These are phyloP conservation scores for Pseudogymnoascus sp. DNA, from an alignment of 2,329 filamentous ascomycete species.

Conservation along the genomic window DNA sequence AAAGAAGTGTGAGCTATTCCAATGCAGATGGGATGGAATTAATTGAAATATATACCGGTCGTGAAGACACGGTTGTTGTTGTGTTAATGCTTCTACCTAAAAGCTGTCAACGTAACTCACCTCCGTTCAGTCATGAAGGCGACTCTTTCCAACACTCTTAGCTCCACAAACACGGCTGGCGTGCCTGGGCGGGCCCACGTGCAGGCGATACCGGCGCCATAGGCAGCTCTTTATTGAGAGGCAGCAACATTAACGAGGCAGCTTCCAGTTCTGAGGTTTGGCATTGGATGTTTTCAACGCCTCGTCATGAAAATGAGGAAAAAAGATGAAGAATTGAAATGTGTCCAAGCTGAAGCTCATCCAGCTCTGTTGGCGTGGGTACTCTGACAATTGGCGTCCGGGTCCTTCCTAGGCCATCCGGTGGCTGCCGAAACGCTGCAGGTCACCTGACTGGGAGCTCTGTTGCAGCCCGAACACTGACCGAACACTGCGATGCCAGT, in stretches of 20 bases:
- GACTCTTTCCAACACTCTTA: background rate
- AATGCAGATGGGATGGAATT: background rate
- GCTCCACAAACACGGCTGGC: background rate
- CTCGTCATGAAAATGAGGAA: background rate
- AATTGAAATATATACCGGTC: background rate
- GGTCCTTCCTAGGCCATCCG: background rate
- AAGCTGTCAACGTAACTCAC: background rate
- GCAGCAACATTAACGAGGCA: conserved; percentile 4
- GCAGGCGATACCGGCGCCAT: background rate
- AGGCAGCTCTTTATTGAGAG: conserved; percentile 3
- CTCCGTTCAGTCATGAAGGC: background rate
- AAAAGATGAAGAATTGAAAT: background rate
- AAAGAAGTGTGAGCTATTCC: background rate
- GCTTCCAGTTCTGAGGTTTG: background rate
- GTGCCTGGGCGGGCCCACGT: conserved; percentile 2
- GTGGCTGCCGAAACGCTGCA: background rate
- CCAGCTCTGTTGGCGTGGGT: background rate
- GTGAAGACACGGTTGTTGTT: conserved; percentile 8
- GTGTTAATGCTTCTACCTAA: conserved; percentile 6
- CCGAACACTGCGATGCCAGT: background rate
- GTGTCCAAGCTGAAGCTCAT: background rate
- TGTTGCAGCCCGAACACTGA: background rate
- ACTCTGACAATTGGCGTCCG: background rate
- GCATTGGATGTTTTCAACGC: background rate
- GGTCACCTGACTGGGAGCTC: background rate